Base-by-base conservation (phyloP, 2,329 filamentous ascomycete genomes). In the Penicillium sp. region DNA sequence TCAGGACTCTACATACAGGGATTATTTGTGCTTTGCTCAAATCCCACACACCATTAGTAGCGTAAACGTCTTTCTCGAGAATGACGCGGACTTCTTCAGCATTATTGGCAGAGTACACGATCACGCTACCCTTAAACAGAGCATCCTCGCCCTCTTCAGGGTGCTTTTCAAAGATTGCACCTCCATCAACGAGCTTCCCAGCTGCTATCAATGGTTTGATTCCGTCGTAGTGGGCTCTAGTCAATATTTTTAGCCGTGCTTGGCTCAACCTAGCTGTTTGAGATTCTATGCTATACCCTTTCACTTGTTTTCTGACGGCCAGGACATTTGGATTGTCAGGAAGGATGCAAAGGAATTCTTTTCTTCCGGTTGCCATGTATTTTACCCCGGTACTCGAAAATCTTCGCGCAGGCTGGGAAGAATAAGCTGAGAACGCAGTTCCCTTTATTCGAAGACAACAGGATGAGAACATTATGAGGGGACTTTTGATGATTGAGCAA, bases 41-140 rank as follows among this genome's bases (percentile, higher is more conserved):
- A 36, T 66, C 60, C 63, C 61, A 64, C 1, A 64, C 60, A 4
- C 61, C 63, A 38, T 55, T 61, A 3, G 45, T 61, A 1, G 61
- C 53, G 11, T 66, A 61, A 3, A 62, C 44, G 22, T 66, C 61
- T 5, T 57, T 56, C 3, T 56, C 50, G 9, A 64, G 58, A 19
- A 64, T 44, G 8, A 48, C 12, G 2, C 50, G 54, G 5, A 63
- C 61, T 17, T 63, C 61, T 33, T 63, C 61, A 6, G 31, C 43
- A 25, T 37, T 57, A 12, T 59, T 53, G 9, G 41, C 64, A 1
- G 54, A 57, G 48, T 61, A 64, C 7, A 65, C 56, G 25, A 62
- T 49, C 47, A 65, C 58, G 28, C 60, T 65, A 5, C 63, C 64
- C 31, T 48, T 38, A 25, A 64, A 63, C 14, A 53, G 35, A 2